Conservation (phyloP, 108 stramenopile genomes). For the Skeletonema costatum region DNA sequence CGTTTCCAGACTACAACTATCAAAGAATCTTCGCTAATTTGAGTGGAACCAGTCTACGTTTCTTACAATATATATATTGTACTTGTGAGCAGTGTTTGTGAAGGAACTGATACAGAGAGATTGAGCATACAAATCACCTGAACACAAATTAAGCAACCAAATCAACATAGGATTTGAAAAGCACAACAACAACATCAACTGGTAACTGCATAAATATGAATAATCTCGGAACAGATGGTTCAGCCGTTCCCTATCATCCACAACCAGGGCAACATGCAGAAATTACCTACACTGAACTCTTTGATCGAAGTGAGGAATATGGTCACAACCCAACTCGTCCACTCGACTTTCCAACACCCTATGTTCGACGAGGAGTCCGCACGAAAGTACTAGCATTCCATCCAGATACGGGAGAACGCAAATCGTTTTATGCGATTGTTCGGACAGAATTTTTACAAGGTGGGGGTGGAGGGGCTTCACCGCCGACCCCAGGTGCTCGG, state of each 20-base stretch:
- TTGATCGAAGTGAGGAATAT: slow-evolving; percentile 11
- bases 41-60: too few species aligned
- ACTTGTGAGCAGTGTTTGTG: background rate
- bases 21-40: background rate
- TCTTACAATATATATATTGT: background rate
- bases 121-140: background rate
- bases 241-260: slow-evolving; percentile 40
- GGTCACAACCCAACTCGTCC: slow-evolving; percentile 58
- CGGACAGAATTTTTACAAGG: slow-evolving; percentile 55
- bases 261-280: slow-evolving; percentile 34
- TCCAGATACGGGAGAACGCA: slow-evolving; percentile 62
- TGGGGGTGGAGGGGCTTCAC: background rate
- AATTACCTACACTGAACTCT: slow-evolving; percentile 30
- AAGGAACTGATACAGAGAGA: background rate
- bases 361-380: slow-evolving; percentile 68
- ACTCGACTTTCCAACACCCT: slow-evolving; percentile 82
- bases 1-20: background rate
- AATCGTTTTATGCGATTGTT: slow-evolving; percentile 75
- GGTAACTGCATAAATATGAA: slow-evolving; percentile 8
- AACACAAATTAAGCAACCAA: background rate
- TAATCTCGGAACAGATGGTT: slow-evolving; percentile 29
- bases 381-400: slow-evolving; percentile 80
- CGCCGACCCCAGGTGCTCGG: background rate
- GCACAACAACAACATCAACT: background rate
- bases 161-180: background rate